Base-by-base conservation (phyloP, 2,329 filamentous ascomycete genomes). In the Fusarium sp. region DNA sequence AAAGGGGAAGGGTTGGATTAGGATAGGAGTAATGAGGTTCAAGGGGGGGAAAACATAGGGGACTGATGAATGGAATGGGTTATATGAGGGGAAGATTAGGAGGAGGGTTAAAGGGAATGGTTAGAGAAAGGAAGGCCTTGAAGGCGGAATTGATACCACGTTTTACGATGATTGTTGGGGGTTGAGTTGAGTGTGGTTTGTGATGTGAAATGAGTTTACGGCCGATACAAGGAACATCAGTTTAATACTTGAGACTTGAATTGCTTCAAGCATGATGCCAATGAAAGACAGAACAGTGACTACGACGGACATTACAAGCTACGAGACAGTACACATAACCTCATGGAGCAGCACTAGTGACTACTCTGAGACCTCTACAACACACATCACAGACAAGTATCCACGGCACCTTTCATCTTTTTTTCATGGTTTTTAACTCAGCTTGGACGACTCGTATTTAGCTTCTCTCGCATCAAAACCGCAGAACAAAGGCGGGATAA, bases 401-500 rank as follows among this genome's bases (percentile, higher is more conserved):
- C 41, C 5, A 71, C 62, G 64, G 58, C 70, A 76, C 76, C 68
- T 63, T 73, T 71, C 25, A 68, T 68, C 62, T 70, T 77, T 73
- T 70, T 74, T 68, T 66, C 48, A 65, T 75, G 60, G 69, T 61
- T 52, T 68, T 52, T 65, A 68, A 76, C 67, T 72, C 68, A 72
- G 67, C 64, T 75, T 71, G 67, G 67, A 74, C 75, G 70, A 76
- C 73, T 79, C 64, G 68, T 78, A 77, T 78, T 70, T 70, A 74
- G 70, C 70, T 77, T 76, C 76, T 76, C 76, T 77, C 69, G 75
- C 75, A 75, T 77, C 78, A 73, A 78, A 75, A 74, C 73, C 73
- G 66, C 58, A 71, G 70, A 78, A 79, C 74, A 75, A 59, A 79
- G 84, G 88, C 87, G 90, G 93, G 92, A 92, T 90, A 92, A 95